Evolutionary conservation across 805 yeast genomes (phyloP), one percentile per base, ranked within the genome.

Genomic region (Sugiyamaella marilandica): DNA sequence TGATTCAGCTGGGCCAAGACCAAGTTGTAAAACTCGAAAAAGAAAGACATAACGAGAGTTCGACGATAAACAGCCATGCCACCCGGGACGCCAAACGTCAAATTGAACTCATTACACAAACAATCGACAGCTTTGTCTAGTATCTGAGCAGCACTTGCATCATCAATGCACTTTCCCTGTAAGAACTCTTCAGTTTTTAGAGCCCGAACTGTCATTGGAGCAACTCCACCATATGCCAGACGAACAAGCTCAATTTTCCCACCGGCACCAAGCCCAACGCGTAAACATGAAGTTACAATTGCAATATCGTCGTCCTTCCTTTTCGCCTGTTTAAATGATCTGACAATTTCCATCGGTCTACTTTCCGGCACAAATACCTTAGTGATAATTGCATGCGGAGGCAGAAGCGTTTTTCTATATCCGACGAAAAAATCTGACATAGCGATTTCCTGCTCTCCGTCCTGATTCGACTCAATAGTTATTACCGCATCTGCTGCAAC

Each of bases 281-380:
- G 58, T 53, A 74, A 54, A 52, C 76, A 73, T 0, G 74, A 68
- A 14, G 79, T 74, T 10, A 75, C 80, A 53, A 75, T 75, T 11
- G 80, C 75, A 47, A 75, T 75, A 62, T 75, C 80, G 53, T 75
- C 80, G 59, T 75, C 79, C 56, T 75, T 75, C 50, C 80, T 65
- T 65, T 75, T 75, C 26, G 76, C 71, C 59, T 75, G 80, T 59
- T 75, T 75, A 63, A 62, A 75, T 5, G 75, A 63, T 32, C 67
- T 69, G 18, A 75, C 70, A 49, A 65, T 67, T 48, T 74, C 77
- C 10, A 55, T 58, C 7, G 52, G 54, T 26, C 52, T 53, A 1
- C 76, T 68, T 51, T 71, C 75, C 1, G 79, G 79, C 29, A 75
- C 68, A 50, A 69, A 68, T 29, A 75, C 65, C 44, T 63, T 65